phyloP scores from a whole-genome alignment of 2,329 filamentous ascomycete species.

The Sporothrix variecibatus region DNA sequence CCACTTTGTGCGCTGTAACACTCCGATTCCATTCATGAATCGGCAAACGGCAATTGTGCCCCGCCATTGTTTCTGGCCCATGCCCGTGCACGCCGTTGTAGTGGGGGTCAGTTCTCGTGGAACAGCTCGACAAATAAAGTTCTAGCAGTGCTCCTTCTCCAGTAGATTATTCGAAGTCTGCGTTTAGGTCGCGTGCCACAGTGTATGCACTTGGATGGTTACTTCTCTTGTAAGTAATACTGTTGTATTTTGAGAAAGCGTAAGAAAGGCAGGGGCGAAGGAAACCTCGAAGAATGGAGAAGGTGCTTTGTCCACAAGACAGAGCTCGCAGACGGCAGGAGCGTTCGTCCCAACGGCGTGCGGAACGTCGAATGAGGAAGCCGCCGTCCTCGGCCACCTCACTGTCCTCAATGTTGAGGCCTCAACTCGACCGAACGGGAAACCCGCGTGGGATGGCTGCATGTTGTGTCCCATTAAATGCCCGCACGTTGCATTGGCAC shows the following conservation, averaged over 20 bases:
- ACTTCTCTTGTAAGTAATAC: neutral
- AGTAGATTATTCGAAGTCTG: neutral
- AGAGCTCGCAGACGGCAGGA: neutral
- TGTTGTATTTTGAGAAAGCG: no score
- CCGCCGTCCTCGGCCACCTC: neutral
- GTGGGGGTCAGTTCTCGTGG: neutral
- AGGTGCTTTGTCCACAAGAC: neutral
- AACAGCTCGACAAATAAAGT: neutral
- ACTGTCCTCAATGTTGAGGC: neutral
- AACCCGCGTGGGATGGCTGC: neutral
- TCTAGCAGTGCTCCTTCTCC: neutral
- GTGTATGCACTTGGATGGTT: neutral
- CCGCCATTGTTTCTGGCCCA: neutral
- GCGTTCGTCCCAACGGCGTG: neutral
- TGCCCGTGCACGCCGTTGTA: neutral
- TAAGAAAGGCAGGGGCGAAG: neutral
- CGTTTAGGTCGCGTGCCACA: neutral
- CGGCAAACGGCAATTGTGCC: neutral
- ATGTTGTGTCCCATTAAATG: slow-evolving; percentile 4
- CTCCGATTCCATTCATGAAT: neutral
- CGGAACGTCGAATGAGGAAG: neutral
- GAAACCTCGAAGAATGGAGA: neutral
- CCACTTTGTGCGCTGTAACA: neutral
- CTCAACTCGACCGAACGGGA: neutral
- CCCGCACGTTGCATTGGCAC: neutral